Evolutionary conservation across 116 monocot genomes (phyloP), one percentile per base, ranked within the genome.

Genomic region (Zostera marina): DNA sequence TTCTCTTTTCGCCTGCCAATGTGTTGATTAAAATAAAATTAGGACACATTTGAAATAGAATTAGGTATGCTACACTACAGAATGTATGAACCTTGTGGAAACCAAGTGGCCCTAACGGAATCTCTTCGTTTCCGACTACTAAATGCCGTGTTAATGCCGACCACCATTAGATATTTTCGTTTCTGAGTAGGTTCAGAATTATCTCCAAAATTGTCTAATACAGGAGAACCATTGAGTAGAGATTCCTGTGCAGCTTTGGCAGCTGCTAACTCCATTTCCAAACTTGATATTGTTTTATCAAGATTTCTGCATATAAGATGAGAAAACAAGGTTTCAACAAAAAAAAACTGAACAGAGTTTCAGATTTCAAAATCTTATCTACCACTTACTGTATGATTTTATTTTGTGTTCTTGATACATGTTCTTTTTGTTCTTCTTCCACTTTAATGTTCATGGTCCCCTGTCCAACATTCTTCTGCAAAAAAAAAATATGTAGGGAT

Each of bases 131-230:
- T 91, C 22, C 91, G 91, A 59, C 99, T 99, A 67, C 91, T 99
- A 73, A 99, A 91, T 25, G 99, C 99, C 58, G 99, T 99, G 56
- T 99, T 99, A 15, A 99, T 81, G 61, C 99, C 99, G 19, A 99
- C 66, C 53, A 99, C 99, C 91, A 99, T 87, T 40, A 99, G 61
- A 66, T 76, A 91, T 69, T 79, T 99, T 56, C 47, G 66, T 61
- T 61, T 72, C 51, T 59, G 62, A 40, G 39, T 54, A 1, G 65
- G 53, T 68, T 79, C 76, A 23, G 64, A 49, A 49, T 49, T 23
- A 23, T 56, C 60, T 41, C 76, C 66, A 17, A 67, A 17, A 51
- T 59, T 71, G 8, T 75, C 86, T 26, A 81, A 75, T 15, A 71
- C 49, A 14, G 86, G 98, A 42, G 91, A 78, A 14, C 86, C 87